Evolutionary conservation across 1,284 basidiomycete genomes (phyloP).

Genomic region (Leccinum fuscescens): DNA sequence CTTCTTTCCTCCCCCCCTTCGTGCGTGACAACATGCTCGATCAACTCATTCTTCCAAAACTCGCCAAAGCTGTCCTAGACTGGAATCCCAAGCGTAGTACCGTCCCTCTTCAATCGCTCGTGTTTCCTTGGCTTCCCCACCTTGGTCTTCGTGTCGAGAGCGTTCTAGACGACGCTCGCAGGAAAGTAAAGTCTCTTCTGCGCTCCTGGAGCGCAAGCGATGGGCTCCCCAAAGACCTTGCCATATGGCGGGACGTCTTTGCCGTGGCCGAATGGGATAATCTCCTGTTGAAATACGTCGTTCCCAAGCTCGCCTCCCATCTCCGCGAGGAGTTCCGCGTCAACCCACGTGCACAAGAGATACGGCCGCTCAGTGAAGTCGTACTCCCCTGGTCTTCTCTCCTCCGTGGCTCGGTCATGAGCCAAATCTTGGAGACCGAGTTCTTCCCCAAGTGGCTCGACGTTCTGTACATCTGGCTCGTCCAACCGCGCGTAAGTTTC

Average conservation of each 20-base stretch:
- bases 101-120: conserved; percentile 70
- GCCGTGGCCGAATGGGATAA: conserved; percentile 84
- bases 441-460: conserved; percentile 98
- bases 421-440: conserved; percentile 81
- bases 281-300: conserved; percentile 84
- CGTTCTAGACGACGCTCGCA: conserved; percentile 79
- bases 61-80: conserved; percentile 78
- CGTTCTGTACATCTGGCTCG: conserved; percentile 88
- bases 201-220: conserved; percentile 78
- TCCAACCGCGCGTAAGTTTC: conserved; percentile 77
- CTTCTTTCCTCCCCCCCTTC: conserved; percentile 82
- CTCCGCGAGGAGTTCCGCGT: conserved; percentile 83
- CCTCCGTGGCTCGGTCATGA: conserved; percentile 74
- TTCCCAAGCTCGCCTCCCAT: conserved; percentile 82
- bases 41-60: conserved; percentile 92
- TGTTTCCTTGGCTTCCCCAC: conserved; percentile 96
- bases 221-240: conserved; percentile 71
- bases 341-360: conserved; percentile 87
- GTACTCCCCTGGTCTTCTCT: conserved; percentile 78
- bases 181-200: conserved; percentile 80
- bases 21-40: conserved; percentile 94
- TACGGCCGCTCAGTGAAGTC: conserved; percentile 70
- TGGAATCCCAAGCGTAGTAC: conserved; percentile 70
- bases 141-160: conserved; percentile 78
- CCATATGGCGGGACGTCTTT: conserved; percentile 84